Base-by-base conservation (phyloP, 1,284 basidiomycete genomes). In the Fomitopsis betulina region DNA sequence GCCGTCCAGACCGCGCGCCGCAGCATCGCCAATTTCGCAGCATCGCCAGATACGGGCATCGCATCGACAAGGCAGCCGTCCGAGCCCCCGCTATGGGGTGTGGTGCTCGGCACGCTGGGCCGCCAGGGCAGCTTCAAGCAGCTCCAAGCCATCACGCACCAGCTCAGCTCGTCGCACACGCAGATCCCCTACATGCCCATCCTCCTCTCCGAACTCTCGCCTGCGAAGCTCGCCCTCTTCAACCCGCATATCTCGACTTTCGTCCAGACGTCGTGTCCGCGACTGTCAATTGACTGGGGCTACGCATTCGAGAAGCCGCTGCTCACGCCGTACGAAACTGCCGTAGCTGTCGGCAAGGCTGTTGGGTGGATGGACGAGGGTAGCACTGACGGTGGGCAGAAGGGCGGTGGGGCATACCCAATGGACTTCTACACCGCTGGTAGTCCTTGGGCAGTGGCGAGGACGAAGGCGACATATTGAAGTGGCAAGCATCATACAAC, bases 231-330 rank as follows among this genome's bases (percentile, higher is more conserved):
- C 30, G 80, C 89, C 1, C 77, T 98, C 3, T 94, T 99, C 71
- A 81, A 84, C 50, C 81, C 84, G 0, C 81, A 94, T 63, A 82
- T 98, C 58, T 86, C 90, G 4, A 87, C 91, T 0, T 98, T 98
- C 69, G 86, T 98, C 21, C 96, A 98, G 72, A 98, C 96, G 1
- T 94, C 94, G 0, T 98, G 96, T 75, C 96, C 96, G 2, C 84
- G 96, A 15, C 75, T 99, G 53, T 96, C 93, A 7, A 99, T 99
- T 61, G 97, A 99, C 71, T 99, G 97, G 97, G 95, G 95, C 2
- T 95, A 95, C 68, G 96, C 96, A 0, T 99, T 99, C 74, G 79
- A 89, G 54, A 81, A 84, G 32, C 97, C 97, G 0, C 76, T 99
- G 49, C 76, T 99, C 30, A 96, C 88, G 65, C 95, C 96, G 0